Base-by-base conservation (phyloP, 768 basidiomycete species). In the Serendipita vermifera region DNA sequence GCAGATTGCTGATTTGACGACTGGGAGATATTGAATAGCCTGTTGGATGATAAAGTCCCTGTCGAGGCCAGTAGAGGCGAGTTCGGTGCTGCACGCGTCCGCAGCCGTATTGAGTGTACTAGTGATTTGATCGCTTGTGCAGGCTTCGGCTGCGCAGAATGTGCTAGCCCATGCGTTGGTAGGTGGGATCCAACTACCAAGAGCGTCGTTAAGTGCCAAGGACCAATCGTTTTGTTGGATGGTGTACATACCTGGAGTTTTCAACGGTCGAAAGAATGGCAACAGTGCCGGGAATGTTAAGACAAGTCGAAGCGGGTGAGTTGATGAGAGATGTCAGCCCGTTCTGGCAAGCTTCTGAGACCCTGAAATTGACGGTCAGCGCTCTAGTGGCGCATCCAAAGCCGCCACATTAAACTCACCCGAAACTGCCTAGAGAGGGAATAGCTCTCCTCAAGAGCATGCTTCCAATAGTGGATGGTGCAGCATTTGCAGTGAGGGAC, bases 51-150 rank as follows among this genome's bases (percentile, higher is more conserved):
- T 26, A 22, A 27, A 31, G 5, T 51, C 46, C 29, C 46, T 51
- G 22, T 22, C 29, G 27, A 51, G 24, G 9, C 46, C 46, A 5
- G 32, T 9, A 15, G 26, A 31, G n/a, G 9, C 11, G 11, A 51
- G 5, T 22, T 51, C 46, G 24, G 17, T 29, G 46, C 22, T 31
- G 24, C 46, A 51, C n/a, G 24, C 46, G 46, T 51, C 46, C 9
- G 17, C 17, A 31, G 32, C 46, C 9, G 46, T 51, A 29, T 51
- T 51, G 46, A 51, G 46, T 11, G 46, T 51, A 15, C 22, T 22
- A 51, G 46, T 51, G 46, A 51, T 51, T n/a, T 51, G 46, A 31
- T 51, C 46, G 15, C 22, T 9, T 15, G 46, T 51, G 46, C 46
- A 51, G 32, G 5, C 46, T 7, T 22, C 22, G 9, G 20, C 29